These are phyloP conservation scores for Apiospora arundinis DNA, from an alignment of 2,329 filamentous ascomycete genomes.

Conservation along the genomic window DNA sequence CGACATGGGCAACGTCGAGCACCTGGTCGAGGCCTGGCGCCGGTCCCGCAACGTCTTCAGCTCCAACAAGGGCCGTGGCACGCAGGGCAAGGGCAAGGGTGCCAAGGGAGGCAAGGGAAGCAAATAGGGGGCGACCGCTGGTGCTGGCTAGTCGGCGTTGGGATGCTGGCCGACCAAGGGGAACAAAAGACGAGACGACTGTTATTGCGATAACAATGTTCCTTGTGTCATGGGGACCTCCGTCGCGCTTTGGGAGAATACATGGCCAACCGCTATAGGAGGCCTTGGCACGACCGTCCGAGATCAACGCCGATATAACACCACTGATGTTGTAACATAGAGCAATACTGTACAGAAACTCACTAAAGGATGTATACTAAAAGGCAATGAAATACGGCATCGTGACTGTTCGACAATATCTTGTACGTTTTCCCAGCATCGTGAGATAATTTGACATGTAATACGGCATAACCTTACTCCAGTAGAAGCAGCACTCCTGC, in stretches of 20 bases:
- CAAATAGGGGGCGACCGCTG: not conserved
- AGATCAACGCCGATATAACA: not conserved
- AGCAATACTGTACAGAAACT: conserved; percentile 1
- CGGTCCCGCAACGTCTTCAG: conserved; percentile 48
- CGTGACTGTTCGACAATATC: not conserved
- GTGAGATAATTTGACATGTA: not conserved
- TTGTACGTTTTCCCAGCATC: too few relatives aligned
- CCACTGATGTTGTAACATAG: conserved; percentile 8
- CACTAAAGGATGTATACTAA: not conserved
- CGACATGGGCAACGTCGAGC: conserved; percentile 85
- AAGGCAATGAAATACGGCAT: not conserved
- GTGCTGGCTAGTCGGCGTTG: not conserved
- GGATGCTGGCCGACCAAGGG: not conserved
- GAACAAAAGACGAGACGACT: not conserved
- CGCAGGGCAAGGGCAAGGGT: conserved; percentile 5
- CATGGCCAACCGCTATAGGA: not conserved
- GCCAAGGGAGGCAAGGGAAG: not conserved
- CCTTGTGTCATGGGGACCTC: not conserved
- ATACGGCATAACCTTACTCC: too few relatives aligned
- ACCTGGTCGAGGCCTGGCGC: conserved; percentile 71
- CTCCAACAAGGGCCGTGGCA: conserved; percentile 28
- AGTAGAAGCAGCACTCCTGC: too few relatives aligned
- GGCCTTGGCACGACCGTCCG: not conserved
- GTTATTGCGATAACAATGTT: not conserved
- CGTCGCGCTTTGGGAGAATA: not conserved